These are phyloP conservation scores for Aspergillus conjunctus DNA, from an alignment of 495 filamentous ascomycete species.

Conservation along the genomic window DNA sequence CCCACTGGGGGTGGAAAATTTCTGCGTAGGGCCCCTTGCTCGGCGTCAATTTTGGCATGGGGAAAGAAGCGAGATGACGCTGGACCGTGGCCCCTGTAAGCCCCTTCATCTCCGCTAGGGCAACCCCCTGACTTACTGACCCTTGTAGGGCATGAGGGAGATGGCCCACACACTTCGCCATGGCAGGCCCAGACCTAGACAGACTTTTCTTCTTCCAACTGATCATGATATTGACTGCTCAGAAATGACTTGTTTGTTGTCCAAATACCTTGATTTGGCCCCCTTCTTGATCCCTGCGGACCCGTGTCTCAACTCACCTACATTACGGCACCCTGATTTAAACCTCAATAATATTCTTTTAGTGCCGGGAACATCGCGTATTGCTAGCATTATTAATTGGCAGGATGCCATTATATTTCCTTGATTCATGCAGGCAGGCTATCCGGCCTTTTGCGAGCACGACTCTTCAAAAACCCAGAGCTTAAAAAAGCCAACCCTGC, in stretches of 20 bases:
- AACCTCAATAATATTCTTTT: constrained; percentile 38
- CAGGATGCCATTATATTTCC: constrained; percentile 36
- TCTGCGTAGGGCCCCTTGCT: constrained; percentile 42
- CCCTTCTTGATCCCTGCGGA: constrained; percentile 29
- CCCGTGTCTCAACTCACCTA: constrained; percentile 28
- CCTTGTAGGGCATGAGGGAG: too few species aligned
- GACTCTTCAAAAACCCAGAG: constrained; percentile 36
- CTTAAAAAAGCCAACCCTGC: constrained; percentile 35
- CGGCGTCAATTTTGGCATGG: constrained; percentile 42
- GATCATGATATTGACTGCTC: constrained; percentile 32
- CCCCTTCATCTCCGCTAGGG: constrained; percentile 3
- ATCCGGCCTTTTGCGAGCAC: constrained; percentile 43
- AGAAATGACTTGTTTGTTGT: constrained; percentile 35
- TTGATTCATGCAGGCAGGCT: constrained; percentile 39
- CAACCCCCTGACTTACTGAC: too few species aligned
- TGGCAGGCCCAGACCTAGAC: constrained; percentile 36
- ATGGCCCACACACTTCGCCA: too few species aligned
- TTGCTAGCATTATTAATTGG: constrained; percentile 42
- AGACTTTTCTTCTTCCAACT: constrained; percentile 39
- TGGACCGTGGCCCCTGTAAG: constrained; percentile 45
- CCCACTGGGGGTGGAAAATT: constrained; percentile 28
- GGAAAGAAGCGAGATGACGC: constrained; percentile 32
- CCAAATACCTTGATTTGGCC: constrained; percentile 33
- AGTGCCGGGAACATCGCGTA: constrained; percentile 33
- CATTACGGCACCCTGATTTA: constrained; percentile 38